phyloP scores from a whole-genome alignment of 1,284 basidiomycete genomes.

The Garcileccinum viscosum region DNA sequence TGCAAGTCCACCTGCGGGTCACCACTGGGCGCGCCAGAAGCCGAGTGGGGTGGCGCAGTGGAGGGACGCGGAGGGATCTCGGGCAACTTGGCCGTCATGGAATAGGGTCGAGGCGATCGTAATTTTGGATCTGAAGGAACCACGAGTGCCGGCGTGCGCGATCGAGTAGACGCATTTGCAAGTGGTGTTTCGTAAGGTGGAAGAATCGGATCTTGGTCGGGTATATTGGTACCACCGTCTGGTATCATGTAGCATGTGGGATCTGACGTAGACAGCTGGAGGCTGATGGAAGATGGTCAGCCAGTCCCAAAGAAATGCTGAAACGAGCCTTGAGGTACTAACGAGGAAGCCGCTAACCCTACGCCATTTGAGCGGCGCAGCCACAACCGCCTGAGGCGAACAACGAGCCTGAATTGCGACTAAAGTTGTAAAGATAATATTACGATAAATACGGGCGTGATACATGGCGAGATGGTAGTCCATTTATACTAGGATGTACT shows the following conservation, averaged over 20 bases:
- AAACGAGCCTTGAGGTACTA: too few relatives aligned
- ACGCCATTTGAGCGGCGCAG: slow-evolving; percentile 2
- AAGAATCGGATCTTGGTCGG: slow-evolving; percentile 17
- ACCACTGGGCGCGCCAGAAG: slow-evolving; percentile 17
- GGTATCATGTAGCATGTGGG: slow-evolving; percentile 42
- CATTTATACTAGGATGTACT: slow-evolving; percentile 19
- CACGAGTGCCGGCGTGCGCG: slow-evolving; percentile 18
- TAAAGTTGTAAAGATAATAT: slow-evolving; percentile 4
- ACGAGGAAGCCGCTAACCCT: background rate
- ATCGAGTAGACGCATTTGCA: slow-evolving; percentile 28
- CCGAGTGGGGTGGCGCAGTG: slow-evolving; percentile 37
- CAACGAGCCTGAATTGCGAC: background rate
- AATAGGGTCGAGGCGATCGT: slow-evolving; percentile 14
- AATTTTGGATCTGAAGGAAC: slow-evolving; percentile 11
- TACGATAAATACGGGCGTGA: slow-evolving; percentile 15
- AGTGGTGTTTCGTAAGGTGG: slow-evolving; percentile 18
- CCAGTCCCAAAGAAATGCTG: slow-evolving; percentile 7
- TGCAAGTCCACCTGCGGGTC: slow-evolving; percentile 19
- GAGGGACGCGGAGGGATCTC: slow-evolving; percentile 36
- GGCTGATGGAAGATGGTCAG: background rate
- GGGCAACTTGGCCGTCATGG: slow-evolving; percentile 15
- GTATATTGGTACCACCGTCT: slow-evolving; percentile 18
- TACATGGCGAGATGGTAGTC: slow-evolving; percentile 26
- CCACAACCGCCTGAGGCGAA: slow-evolving; percentile 8
- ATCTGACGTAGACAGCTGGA: background rate